These are phyloP conservation scores for Crucihimalaya himalaica DNA, from an alignment of 345 rosid genomes.

Conservation along the genomic window DNA sequence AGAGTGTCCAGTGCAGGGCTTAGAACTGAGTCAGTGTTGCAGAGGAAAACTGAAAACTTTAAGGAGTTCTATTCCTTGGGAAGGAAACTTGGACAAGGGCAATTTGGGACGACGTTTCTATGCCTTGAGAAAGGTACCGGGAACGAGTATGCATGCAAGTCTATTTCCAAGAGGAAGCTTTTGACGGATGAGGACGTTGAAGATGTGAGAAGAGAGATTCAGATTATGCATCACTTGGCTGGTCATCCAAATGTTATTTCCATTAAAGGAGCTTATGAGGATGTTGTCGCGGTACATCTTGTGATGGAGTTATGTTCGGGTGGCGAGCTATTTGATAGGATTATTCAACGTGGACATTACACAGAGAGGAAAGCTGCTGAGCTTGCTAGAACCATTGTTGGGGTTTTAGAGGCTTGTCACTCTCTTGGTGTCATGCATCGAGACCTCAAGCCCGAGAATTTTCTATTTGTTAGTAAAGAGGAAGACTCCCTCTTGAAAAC, in stretches of 20 bases:
- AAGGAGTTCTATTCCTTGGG: conserved; percentile 71
- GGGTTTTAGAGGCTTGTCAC: conserved; percentile 88
- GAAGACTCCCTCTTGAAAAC: conserved; percentile 83
- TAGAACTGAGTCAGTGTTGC: conserved; percentile 67
- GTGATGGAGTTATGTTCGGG: conserved; percentile 91
- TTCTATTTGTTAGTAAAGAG: conserved; percentile 62
- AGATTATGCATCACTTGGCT: conserved; percentile 89
- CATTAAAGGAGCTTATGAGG: conserved; percentile 83
- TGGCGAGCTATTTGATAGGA: conserved; percentile 90
- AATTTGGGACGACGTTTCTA: conserved; percentile 79
- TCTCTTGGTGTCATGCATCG: conserved; percentile 93
- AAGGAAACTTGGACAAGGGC: conserved; percentile 91
- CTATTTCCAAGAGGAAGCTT: conserved; percentile 89
- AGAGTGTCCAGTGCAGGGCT: conserved; percentile 78
- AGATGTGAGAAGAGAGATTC: conserved; percentile 88
- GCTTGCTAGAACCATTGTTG: conserved; percentile 77
- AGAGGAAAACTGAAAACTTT: conserved; percentile 68
- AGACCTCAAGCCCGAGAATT: conserved; percentile 91
- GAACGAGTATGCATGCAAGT: conserved; percentile 78
- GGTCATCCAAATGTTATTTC: conserved; percentile 85
- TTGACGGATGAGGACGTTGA: conserved; percentile 77
- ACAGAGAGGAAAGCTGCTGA: conserved; percentile 86
- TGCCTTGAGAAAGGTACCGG: conserved; percentile 69
- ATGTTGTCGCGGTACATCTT: conserved; percentile 78
- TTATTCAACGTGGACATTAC: conserved; percentile 83